Percentiles rank a stretch among this genome's conserved stretches.
phyloP scores from a whole-genome alignment of 2,329 filamentous ascomycete species.

The Ceratocystis diversiconidia region DNA sequence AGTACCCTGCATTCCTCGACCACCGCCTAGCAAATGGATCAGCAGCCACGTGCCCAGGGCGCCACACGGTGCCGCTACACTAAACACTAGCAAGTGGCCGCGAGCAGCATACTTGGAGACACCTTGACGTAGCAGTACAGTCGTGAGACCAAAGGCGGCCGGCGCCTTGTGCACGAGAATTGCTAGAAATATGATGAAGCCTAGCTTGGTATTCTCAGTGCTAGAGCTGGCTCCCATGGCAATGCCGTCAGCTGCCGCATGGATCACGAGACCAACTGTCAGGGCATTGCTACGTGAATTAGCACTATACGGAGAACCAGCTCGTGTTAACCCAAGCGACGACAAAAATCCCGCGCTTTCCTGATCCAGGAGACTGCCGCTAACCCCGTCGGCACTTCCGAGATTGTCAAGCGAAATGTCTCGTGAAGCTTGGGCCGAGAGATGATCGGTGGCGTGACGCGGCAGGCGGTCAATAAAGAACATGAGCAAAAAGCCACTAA shows the following conservation, averaged over 20 bases:
- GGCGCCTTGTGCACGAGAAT: constrained; percentile 98
- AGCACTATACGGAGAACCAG: constrained; percentile 35
- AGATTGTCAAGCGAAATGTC: constrained; percentile 84
- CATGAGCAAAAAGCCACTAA: constrained; percentile 89
- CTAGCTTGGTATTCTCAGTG: constrained; percentile 57
- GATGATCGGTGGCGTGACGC: constrained; percentile 51
- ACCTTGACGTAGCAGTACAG: constrained; percentile 78
- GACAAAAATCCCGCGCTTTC: constrained; percentile 46
- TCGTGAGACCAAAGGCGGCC: constrained; percentile 86
- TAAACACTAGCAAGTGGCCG: constrained; percentile 79
- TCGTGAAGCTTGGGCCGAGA: constrained; percentile 52
- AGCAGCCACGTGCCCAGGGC: constrained; percentile 72
- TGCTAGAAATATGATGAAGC: constrained; percentile 84
- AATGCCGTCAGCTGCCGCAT: constrained; percentile 88
- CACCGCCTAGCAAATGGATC: constrained; percentile 58
- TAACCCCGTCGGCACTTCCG: constrained; percentile 28
- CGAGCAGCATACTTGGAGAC: constrained; percentile 74
- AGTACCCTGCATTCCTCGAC: constrained; percentile 42
- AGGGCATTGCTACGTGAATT: constrained; percentile 55
- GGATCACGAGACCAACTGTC: constrained; percentile 88
- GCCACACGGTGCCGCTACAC: constrained; percentile 74
- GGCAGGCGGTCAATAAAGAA: constrained; percentile 85
- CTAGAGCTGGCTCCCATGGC: constrained; percentile 84
- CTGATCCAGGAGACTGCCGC: constrained; percentile 28
- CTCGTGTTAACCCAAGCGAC: constrained; percentile 32